These are phyloP conservation scores for Globisporangium echinulatum DNA, from an alignment of 352 stramenopile genomes.

Conservation along the genomic window DNA sequence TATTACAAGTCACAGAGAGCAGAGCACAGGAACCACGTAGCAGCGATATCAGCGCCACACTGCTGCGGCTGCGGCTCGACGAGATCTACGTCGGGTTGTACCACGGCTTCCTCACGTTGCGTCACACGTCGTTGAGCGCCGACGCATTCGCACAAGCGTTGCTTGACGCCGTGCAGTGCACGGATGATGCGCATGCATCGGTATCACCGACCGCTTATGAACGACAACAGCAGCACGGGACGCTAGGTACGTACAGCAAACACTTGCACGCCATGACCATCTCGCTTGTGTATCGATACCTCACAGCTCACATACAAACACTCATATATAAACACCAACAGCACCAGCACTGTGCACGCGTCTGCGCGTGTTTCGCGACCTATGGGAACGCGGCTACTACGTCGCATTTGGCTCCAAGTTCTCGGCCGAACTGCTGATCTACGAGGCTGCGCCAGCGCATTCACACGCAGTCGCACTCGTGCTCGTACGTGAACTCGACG, in stretches of 20 bases:
- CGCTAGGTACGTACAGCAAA: not conserved
- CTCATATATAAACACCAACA: slow-evolving; percentile 1
- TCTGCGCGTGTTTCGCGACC: slow-evolving; percentile 50
- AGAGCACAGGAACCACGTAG: not conserved
- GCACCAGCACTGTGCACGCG: slow-evolving; percentile 3
- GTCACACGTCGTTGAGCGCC: not conserved
- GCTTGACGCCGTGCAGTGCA: not conserved
- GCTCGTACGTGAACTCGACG: slow-evolving; percentile 39
- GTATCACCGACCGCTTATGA: not conserved
- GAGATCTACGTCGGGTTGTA: slow-evolving; percentile 11
- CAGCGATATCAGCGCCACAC: not conserved
- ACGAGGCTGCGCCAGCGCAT: slow-evolving; percentile 35
- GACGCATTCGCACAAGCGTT: slow-evolving; percentile 1
- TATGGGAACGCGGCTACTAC: slow-evolving; percentile 60
- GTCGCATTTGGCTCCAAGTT: slow-evolving; percentile 80
- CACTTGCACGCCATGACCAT: too few relatives aligned
- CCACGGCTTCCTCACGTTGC: slow-evolving; percentile 7
- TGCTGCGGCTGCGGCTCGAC: slow-evolving; percentile 9
- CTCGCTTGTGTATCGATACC: too few relatives aligned
- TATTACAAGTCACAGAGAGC: not conserved
- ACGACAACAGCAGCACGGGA: not conserved
- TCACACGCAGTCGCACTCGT: slow-evolving; percentile 48
- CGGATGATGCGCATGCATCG: not conserved
- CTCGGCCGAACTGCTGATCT: slow-evolving; percentile 74
- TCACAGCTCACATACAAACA: not conserved